Conservation (phyloP, 2,329 filamentous ascomycete species). For the Fusarium sp. region DNA sequence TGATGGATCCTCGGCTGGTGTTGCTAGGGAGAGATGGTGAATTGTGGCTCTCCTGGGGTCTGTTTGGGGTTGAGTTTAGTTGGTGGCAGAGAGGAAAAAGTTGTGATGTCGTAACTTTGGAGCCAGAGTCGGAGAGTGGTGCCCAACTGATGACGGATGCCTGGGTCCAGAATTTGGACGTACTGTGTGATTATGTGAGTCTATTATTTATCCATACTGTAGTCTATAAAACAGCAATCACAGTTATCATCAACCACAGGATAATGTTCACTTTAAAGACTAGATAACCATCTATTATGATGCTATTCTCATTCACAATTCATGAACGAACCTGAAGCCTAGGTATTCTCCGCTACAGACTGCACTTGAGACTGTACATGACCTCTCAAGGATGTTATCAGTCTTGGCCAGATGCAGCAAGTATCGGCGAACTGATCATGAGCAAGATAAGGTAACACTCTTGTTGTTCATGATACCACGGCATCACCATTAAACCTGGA, state of each 20-base stretch:
- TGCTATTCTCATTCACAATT: background rate
- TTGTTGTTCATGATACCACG: slow-evolving; percentile 3
- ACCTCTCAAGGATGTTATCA: background rate
- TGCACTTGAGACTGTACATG: background rate
- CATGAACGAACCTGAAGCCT: background rate
- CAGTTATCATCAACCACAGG: background rate
- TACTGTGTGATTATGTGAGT: slow-evolving; percentile 8
- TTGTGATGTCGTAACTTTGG: slow-evolving; percentile 24
- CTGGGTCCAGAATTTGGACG: slow-evolving; percentile 9
- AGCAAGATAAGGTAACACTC: background rate
- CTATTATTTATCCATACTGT: background rate
- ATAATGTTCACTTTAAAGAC: background rate
- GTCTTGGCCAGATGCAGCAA: background rate
- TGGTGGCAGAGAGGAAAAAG: slow-evolving; percentile 4
- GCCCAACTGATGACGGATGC: slow-evolving; percentile 32
- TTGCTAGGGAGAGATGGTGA: slow-evolving; percentile 9
- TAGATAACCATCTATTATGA: background rate
- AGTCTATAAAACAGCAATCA: background rate
- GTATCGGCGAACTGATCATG: slow-evolving; percentile 1
- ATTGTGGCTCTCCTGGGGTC: slow-evolving; percentile 14
- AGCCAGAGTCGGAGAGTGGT: slow-evolving; percentile 25
- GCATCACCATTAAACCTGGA: slow-evolving; percentile 6
- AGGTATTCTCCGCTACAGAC: no score
- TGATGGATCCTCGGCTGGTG: slow-evolving; percentile 1
- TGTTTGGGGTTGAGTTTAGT: slow-evolving; percentile 3